phyloP scores from a whole-genome alignment of 345 rosid genomes.

The Excoecaria cochinchinensis region DNA sequence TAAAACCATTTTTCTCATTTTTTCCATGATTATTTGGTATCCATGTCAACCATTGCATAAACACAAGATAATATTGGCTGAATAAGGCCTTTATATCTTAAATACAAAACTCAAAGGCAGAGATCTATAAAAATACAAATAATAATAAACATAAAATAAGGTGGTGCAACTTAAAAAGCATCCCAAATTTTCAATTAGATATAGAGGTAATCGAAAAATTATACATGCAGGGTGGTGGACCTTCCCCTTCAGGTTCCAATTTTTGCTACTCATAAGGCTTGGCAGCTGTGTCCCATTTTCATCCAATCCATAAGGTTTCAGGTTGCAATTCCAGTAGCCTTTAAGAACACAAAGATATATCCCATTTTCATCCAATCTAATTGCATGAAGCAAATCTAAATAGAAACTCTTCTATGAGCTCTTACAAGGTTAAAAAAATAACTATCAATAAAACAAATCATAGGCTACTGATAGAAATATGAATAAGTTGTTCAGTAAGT shows the following conservation, averaged over 20 bases:
- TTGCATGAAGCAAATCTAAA: no score
- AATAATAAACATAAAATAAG: background rate
- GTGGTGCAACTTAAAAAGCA: background rate
- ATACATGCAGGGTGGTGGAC: conserved; percentile 99
- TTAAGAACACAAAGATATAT: no score
- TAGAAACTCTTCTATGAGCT: no score
- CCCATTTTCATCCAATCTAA: no score
- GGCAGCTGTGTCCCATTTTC: conserved; percentile 99
- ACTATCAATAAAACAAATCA: no score
- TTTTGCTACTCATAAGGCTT: conserved; percentile 99
- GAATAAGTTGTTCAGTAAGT: no score
- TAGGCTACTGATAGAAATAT: no score
- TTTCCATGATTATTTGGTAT: background rate
- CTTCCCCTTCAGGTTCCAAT: conserved; percentile 99
- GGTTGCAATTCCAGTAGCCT: no score
- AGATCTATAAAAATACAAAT: background rate
- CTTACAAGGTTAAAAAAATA: no score
- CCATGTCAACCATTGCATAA: background rate
- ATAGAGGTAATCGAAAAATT: conserved; percentile 17
- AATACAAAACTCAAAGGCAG: background rate
- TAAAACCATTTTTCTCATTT: background rate
- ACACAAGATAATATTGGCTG: background rate
- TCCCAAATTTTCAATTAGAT: background rate
- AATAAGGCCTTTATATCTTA: background rate
- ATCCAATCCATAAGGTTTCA: no score